Conservation (phyloP, 371 early-diverging fungal genomes). For the Dichotomocladium elegans region DNA sequence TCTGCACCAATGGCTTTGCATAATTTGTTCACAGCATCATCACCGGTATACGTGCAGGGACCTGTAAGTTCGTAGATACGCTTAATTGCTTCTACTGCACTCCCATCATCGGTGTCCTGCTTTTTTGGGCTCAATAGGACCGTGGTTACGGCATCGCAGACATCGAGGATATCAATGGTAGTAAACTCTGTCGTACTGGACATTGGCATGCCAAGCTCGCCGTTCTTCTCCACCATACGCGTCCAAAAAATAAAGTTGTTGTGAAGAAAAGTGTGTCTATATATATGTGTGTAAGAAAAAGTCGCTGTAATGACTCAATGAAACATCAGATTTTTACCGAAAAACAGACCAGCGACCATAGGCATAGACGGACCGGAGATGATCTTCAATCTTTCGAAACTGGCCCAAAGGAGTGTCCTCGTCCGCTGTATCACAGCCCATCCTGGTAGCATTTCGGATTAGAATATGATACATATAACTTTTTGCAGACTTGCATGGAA, state of each 20-base stretch:
- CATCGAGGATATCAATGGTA: conserved; percentile 8
- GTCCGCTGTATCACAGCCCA: neutral
- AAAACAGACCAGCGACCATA: conserved; percentile 17
- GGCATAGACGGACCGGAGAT: conserved; percentile 4
- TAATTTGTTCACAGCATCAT: neutral
- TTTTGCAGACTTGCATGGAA: neutral
- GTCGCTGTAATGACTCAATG: neutral
- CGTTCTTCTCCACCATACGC: conserved; percentile 7
- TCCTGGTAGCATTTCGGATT: neutral
- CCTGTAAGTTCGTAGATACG: conserved; percentile 13
- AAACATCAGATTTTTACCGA: neutral
- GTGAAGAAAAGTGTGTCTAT: neutral
- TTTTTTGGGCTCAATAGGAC: conserved; percentile 6
- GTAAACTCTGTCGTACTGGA: neutral
- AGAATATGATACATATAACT: neutral
- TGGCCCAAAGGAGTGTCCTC: neutral
- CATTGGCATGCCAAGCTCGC: conserved; percentile 16
- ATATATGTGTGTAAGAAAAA: neutral
- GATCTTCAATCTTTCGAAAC: conserved; percentile 1
- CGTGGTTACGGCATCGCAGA: conserved; percentile 12
- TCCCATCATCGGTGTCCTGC: conserved; percentile 5
- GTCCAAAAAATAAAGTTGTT: conserved; percentile 13
- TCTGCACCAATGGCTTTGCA: conserved; percentile 3
- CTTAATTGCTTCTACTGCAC: conserved; percentile 5
- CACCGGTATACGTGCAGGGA: conserved; percentile 2